These are phyloP conservation scores for Neurospora sp. DNA, from an alignment of 2,329 filamentous ascomycete genomes.

Conservation along the genomic window DNA sequence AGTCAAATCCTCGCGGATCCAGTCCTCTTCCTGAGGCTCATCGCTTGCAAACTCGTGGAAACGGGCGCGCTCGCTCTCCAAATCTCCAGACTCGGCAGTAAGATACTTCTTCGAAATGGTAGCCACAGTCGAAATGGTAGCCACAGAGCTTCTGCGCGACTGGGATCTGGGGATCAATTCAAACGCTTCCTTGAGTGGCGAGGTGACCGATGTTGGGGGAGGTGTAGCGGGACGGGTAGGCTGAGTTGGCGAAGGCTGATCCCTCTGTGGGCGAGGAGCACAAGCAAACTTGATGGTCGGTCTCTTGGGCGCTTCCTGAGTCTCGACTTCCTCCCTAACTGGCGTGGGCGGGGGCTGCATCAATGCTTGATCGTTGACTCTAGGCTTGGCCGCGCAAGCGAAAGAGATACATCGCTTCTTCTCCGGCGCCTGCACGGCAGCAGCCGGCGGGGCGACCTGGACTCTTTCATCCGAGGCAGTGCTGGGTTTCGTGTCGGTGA, in stretches of 20 bases:
- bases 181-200: not conserved
- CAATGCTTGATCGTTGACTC: constrained; percentile 31
- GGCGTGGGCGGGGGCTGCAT: constrained; percentile 23
- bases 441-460: constrained; percentile 14
- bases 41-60: constrained; percentile 93
- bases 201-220: constrained; percentile 2
- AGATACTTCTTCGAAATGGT: constrained; percentile 36
- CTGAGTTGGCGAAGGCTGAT: constrained; percentile 9
- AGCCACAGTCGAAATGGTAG: constrained; percentile 26
- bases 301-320: constrained; percentile 37
- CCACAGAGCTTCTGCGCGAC: constrained; percentile 29
- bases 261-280: constrained; percentile 3
- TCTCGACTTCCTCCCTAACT: constrained; percentile 20
- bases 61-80: constrained; percentile 45
- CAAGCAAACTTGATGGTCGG: constrained; percentile 70
- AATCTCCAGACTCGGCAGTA: constrained; percentile 38
- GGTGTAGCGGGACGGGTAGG: constrained; percentile 13
- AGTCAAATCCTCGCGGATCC: constrained; percentile 62
- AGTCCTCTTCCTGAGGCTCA: constrained; percentile 74
- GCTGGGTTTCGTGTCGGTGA: constrained; percentile 7
- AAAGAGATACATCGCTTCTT: constrained; percentile 90
- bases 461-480: constrained; percentile 1
- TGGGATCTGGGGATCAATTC: constrained; percentile 15
- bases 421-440: constrained; percentile 49
- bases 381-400: constrained; percentile 63